Base-by-base conservation (phyloP, 2,329 filamentous ascomycete genomes). In the Hymenoscyphus albidus region DNA sequence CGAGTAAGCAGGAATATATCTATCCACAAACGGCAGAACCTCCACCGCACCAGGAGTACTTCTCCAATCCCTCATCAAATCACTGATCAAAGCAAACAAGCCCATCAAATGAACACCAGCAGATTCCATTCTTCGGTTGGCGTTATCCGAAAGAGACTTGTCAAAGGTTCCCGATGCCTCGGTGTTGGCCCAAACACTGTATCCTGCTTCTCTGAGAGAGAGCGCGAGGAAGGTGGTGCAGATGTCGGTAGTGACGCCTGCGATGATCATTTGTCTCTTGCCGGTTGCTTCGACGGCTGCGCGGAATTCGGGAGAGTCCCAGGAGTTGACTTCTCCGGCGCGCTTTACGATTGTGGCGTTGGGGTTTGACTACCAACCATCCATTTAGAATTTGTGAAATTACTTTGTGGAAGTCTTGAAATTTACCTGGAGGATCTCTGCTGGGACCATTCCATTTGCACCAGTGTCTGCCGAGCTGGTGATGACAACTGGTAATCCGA, bases 171-270 rank as follows among this genome's bases (percentile, higher is more conserved):
- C 89, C 0, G 83, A 87, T 1, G 87, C 88, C 70, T 92, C 89
- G 60, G 87, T 82, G 76, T 91, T 90, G 70, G 88, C 88, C 79
- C 84, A 92, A 65, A 92, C 89, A 42, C 83, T 83, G 79, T 91
- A 92, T 32, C 89, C 90, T 51, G 85, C 88, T 13, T 86, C 83
- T 39, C 87, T 81, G 4, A 92, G 84, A 0, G 88, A 89, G n/a
- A 92, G 81, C 0, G 90, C 87, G 5, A 90, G 81, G 79, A 92
- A 92, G 0, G 88, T 80, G 32, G 88, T 90, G 81, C 88, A 92
- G 64, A 92, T 89, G 74, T 92, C 90, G 0, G 90, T 92, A 1
- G 85, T 83, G 71, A 92, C 91, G 6, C 90, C 89, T 2, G 81
- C 88, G 13, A 93, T 76, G 72, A 93, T 89, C 70, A 92, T 79